phyloP scores from a whole-genome alignment of 2,329 filamentous ascomycete genomes.

The Fusarium sp. region DNA sequence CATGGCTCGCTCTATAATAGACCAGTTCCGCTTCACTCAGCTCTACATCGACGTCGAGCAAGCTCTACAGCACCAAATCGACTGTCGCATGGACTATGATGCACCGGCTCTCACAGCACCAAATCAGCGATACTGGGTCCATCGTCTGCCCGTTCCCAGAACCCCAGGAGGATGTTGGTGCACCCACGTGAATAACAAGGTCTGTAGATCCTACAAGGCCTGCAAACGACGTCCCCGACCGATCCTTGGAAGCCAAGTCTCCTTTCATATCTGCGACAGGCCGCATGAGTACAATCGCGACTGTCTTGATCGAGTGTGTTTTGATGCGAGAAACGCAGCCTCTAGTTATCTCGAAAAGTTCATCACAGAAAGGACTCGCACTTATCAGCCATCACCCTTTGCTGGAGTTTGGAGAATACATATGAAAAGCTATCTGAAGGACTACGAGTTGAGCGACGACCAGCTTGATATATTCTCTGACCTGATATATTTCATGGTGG shows the following conservation, averaged over 20 bases:
- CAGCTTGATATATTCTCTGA: background rate
- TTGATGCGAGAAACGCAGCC: constrained; percentile 2
- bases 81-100: background rate
- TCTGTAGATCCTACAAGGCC: background rate
- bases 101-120: background rate
- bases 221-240: background rate
- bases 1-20: background rate
- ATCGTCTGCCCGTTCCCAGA: fast-evolving
- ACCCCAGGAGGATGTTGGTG: background rate
- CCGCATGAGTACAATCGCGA: background rate
- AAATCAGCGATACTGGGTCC: constrained; percentile 8
- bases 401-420: fast-evolving
- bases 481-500: background rate
- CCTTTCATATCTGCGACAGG: background rate
- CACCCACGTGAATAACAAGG: background rate
- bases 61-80: constrained; percentile 3
- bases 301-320: constrained; percentile 8
- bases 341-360: constrained; percentile 1
- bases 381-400: background rate
- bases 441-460: background rate
- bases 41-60: background rate
- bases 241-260: background rate
- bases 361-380: background rate
- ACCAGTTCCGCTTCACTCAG: background rate
- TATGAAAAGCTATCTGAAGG: background rate